Evolutionary conservation across 345 rosid genomes (phyloP), one percentile per base, ranked within the genome.

Genomic region (Boechera stricta): DNA sequence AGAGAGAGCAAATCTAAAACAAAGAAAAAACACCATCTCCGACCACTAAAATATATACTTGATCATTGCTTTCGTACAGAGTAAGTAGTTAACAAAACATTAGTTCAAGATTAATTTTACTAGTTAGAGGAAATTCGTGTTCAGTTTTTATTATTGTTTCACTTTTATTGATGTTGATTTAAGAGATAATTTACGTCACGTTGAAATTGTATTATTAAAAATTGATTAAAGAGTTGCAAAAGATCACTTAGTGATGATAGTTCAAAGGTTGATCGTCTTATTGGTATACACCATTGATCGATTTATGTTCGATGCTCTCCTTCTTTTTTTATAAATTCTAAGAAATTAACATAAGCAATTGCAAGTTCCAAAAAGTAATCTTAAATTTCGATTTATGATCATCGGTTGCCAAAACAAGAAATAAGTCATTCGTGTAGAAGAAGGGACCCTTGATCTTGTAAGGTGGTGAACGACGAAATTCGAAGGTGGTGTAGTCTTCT

Each of bases 401-500:
- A 56, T 24, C n/a, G 4, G n/a, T 57, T 36, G 39, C 42, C 59
- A 75, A 56, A 36, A 57, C 13, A 51, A 47, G 10, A 57, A 49
- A 15, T 3, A 67, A 18, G 1, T 0, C 35, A 12, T 49, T 65
- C 67, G 60, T 42, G 26, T 57, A 26, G 28, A 45, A 75, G 58
- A 57, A 66, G 55, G 67, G 73, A 56, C 59, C 66, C 67, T 75
- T 58, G 61, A 7, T 49, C 51, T 48, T 49, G 54, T 31, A 53
- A 56, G 48, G 55, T 51, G 63, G 26, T 15, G 48, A 53, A 38
- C 53, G 53, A 77, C 67, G 61, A 62, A 35, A 62, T n/a, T n/a
- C 58, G 75, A 69, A 69, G 64, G 64, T 62, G 64, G 69, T 41
- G 51, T 44, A 47, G 49, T 69, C 48, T 61, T 76, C 80, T 76